Percentiles rank a stretch among this genome's conserved stretches.
Conservation (phyloP, 805 yeast species). For the Brettanomyces nanus region DNA sequence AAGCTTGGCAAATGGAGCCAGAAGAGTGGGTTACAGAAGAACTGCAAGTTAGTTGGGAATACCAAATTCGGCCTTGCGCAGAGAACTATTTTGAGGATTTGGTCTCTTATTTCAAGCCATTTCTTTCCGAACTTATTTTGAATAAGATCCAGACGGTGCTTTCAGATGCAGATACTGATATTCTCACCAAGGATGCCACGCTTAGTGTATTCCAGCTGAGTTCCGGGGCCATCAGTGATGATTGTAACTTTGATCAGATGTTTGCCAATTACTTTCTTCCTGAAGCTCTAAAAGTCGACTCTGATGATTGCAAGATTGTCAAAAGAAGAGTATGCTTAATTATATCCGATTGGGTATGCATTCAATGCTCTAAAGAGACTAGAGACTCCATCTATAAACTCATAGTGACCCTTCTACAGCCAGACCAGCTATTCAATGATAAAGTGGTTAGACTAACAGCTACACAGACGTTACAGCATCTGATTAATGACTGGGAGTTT, state of each 20-base stretch:
- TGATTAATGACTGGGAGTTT: slow-evolving; percentile 85
- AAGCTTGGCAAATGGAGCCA: slow-evolving; percentile 77
- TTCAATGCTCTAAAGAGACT: slow-evolving; percentile 53
- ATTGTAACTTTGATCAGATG: slow-evolving; percentile 61
- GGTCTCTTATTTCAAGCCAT: slow-evolving; percentile 51
- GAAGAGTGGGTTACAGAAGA: slow-evolving; percentile 92
- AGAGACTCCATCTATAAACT: slow-evolving; percentile 52
- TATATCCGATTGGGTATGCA: slow-evolving; percentile 72
- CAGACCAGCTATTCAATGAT: slow-evolving; percentile 43
- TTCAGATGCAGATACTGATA: slow-evolving; percentile 27
- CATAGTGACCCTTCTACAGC: slow-evolving; percentile 36
- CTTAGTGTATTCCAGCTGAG: slow-evolving; percentile 79
- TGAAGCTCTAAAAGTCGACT: slow-evolving; percentile 36
- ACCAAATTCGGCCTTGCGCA: slow-evolving; percentile 77
- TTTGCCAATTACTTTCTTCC: slow-evolving; percentile 61
- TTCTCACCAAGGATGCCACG: slow-evolving; percentile 69
- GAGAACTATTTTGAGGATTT: slow-evolving; percentile 77
- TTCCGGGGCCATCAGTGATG: slow-evolving; percentile 53
- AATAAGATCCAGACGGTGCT: slow-evolving; percentile 46
- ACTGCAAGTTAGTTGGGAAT: slow-evolving; percentile 69
- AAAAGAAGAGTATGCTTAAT: slow-evolving; percentile 72
- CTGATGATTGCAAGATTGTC: slow-evolving; percentile 49
- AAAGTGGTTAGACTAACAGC: slow-evolving; percentile 76
- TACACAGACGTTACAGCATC: slow-evolving; percentile 54
- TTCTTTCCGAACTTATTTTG: slow-evolving; percentile 46